These are phyloP conservation scores for Glutinoglossum americanum DNA, from an alignment of 495 filamentous ascomycete species.

Conservation along the genomic window DNA sequence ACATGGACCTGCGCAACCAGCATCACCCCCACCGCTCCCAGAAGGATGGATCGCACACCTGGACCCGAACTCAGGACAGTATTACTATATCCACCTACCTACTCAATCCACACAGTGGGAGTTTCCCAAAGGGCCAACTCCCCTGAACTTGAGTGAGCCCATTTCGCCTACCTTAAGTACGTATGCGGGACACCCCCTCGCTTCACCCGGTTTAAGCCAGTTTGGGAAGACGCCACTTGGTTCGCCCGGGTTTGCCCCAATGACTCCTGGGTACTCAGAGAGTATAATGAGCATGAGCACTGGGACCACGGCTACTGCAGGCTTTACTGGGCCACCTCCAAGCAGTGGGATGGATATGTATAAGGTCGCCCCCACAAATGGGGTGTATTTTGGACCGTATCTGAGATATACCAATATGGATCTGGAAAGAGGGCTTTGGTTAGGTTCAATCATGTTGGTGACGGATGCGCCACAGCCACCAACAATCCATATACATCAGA, in stretches of 20 bases:
- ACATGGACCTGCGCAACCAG: conserved; percentile 34
- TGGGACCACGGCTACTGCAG: conserved; percentile 41
- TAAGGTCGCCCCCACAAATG: conserved; percentile 80
- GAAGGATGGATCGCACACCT: conserved; percentile 98
- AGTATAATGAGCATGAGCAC: conserved; percentile 62
- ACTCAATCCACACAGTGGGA: conserved; percentile 98
- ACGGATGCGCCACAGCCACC: conserved; percentile 86
- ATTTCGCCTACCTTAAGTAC: conserved; percentile 62
- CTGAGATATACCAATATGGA: conserved; percentile 95
- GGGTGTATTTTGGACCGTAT: conserved; percentile 97
- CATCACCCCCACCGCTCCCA: conserved; percentile 75
- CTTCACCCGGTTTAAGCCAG: conserved; percentile 45
- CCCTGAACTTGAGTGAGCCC: conserved; percentile 58
- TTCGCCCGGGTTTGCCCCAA: conserved; percentile 18
- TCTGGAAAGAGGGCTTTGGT: conserved; percentile 72
- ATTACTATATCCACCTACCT: conserved; percentile 95
- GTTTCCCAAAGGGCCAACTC: conserved; percentile 80
- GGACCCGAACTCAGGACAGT: conserved; percentile 85
- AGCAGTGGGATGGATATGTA: conserved; percentile 76
- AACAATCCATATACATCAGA: conserved; percentile 89
- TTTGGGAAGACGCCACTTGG: conserved; percentile 50
- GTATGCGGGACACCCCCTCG: conserved; percentile 50
- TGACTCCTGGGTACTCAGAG: conserved; percentile 49
- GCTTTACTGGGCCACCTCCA: conserved; percentile 70
- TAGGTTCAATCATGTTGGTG: conserved; percentile 63